These are phyloP conservation scores for Paecilomyces dactylethromorphus DNA, from an alignment of 2,329 filamentous ascomycete species.

Conservation along the genomic window DNA sequence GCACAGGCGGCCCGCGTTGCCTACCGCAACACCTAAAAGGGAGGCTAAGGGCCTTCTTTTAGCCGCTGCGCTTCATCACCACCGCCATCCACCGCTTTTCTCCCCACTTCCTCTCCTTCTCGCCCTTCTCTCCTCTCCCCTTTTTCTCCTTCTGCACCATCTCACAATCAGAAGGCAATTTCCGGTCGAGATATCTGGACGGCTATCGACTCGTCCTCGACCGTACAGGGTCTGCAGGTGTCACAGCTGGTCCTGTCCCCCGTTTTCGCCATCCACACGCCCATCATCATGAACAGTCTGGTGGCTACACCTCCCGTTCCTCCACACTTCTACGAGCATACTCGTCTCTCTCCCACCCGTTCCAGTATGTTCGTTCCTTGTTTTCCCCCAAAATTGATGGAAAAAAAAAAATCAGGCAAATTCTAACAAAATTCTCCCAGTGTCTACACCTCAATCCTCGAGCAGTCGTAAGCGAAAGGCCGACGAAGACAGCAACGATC, in stretches of 20 bases:
- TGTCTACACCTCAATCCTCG: slow-evolving; percentile 35
- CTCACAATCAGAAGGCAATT: slow-evolving; percentile 7
- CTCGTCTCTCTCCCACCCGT: slow-evolving; percentile 53
- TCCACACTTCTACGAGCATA: slow-evolving; percentile 57
- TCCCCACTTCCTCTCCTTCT: slow-evolving; percentile 17
- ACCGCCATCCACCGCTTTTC: slow-evolving; percentile 23
- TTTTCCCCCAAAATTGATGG: slow-evolving; percentile 6
- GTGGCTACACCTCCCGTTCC: slow-evolving; percentile 52
- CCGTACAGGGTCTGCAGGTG: slow-evolving; percentile 6
- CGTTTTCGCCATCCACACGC: slow-evolving; percentile 20
- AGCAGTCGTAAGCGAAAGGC: slow-evolving; percentile 76
- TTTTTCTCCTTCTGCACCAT: slow-evolving; percentile 6
- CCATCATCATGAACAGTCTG: slow-evolving; percentile 55
- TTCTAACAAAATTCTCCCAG: slow-evolving; percentile 9
- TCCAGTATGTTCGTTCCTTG: slow-evolving; percentile 43
- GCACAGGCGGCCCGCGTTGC: slow-evolving; percentile 23
- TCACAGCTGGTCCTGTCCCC: not conserved
- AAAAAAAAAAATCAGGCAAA: not conserved
- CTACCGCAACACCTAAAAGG: slow-evolving; percentile 24
- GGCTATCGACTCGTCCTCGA: slow-evolving; percentile 11
- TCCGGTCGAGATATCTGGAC: slow-evolving; percentile 3
- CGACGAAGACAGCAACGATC: slow-evolving; percentile 58
- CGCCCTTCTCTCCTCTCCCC: slow-evolving; percentile 4
- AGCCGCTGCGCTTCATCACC: slow-evolving; percentile 10
- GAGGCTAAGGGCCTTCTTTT: not conserved